These are phyloP conservation scores for Acrocalymma vagum DNA, from an alignment of 2,329 filamentous ascomycete genomes.

Conservation along the genomic window DNA sequence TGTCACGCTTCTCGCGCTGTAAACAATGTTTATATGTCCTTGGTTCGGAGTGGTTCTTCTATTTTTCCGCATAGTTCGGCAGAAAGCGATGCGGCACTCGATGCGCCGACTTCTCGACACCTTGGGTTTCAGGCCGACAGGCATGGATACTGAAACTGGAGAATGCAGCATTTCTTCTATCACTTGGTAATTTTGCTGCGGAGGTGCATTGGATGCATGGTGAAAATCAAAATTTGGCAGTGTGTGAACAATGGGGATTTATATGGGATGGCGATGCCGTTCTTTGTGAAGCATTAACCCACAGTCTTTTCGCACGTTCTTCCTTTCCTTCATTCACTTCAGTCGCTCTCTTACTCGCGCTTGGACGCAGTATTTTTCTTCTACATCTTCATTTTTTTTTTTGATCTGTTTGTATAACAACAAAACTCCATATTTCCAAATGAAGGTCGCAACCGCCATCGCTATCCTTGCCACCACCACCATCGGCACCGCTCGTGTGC, in stretches of 20 bases:
- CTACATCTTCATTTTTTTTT: constrained; percentile 9
- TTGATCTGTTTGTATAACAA: constrained; percentile 3
- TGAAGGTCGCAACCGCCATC: constrained; percentile 32
- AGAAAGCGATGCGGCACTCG: constrained; percentile 23
- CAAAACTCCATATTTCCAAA: constrained; percentile 18
- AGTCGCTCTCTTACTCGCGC: constrained; percentile 29
- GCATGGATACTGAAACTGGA: constrained; percentile 10
- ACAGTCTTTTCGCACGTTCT: constrained; percentile 19
- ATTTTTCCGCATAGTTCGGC: constrained; percentile 15
- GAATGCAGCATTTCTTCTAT: constrained; percentile 17
- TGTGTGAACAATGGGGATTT: constrained; percentile 10
- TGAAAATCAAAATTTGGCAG: constrained; percentile 3
- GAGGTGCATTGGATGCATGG: neutral
- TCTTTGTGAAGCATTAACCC: neutral
- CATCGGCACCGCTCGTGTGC: constrained; percentile 25
- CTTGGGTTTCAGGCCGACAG: constrained; percentile 31
- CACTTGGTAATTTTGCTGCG: constrained; percentile 17
- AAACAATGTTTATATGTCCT: constrained; percentile 16
- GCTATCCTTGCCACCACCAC: constrained; percentile 25
- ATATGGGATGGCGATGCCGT: constrained; percentile 15
- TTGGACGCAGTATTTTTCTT: constrained; percentile 26
- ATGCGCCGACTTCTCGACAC: constrained; percentile 19
- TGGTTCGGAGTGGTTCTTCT: constrained; percentile 1
- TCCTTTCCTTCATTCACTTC: constrained; percentile 16
- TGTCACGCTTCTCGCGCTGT: constrained; percentile 2